Conservation (phyloP, 1,284 basidiomycete genomes). For the Sanghuangporus sanghuang region DNA sequence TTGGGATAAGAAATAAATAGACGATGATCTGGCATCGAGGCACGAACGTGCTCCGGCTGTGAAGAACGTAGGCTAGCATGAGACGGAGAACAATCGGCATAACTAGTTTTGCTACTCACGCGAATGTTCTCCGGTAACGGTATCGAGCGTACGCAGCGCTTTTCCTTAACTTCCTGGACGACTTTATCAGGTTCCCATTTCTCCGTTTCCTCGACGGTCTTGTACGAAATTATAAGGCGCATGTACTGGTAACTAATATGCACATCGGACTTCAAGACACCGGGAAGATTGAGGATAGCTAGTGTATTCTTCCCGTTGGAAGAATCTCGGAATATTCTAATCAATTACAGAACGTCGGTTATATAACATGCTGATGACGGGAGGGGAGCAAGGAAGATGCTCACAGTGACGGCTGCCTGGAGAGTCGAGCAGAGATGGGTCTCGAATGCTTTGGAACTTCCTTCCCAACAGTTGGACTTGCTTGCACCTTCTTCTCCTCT, state of each 20-base stretch:
- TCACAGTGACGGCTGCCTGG: slow-evolving; percentile 1
- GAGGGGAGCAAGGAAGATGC: not conserved
- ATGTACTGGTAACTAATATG: slow-evolving; percentile 65
- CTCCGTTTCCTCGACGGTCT: slow-evolving; percentile 49
- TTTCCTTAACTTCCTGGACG: slow-evolving; percentile 55
- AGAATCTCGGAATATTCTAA: slow-evolving; percentile 7
- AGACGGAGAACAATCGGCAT: not conserved
- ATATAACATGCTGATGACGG: not conserved
- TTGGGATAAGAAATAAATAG: slow-evolving; percentile 64
- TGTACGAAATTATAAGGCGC: slow-evolving; percentile 64
- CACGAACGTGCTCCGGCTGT: slow-evolving; percentile 64
- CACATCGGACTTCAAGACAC: slow-evolving; percentile 63
- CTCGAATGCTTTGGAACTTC: not conserved
- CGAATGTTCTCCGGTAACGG: slow-evolving; percentile 44
- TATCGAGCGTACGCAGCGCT: slow-evolving; percentile 42
- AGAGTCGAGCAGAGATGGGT: not conserved
- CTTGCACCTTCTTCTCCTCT: not conserved
- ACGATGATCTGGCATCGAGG: slow-evolving; percentile 51
- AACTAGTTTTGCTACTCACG: slow-evolving; percentile 26
- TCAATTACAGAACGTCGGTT: not conserved
- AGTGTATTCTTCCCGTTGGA: not conserved
- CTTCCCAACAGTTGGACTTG: not conserved
- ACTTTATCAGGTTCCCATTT: slow-evolving; percentile 53
- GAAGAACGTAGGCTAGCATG: not conserved
- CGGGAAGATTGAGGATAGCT: slow-evolving; percentile 56